A percentile compares a stretch with the other conserved stretches of the same genome.
Evolutionary conservation across 1,284 basidiomycete genomes (phyloP).

Genomic region (Laetiporus sulphureus): DNA sequence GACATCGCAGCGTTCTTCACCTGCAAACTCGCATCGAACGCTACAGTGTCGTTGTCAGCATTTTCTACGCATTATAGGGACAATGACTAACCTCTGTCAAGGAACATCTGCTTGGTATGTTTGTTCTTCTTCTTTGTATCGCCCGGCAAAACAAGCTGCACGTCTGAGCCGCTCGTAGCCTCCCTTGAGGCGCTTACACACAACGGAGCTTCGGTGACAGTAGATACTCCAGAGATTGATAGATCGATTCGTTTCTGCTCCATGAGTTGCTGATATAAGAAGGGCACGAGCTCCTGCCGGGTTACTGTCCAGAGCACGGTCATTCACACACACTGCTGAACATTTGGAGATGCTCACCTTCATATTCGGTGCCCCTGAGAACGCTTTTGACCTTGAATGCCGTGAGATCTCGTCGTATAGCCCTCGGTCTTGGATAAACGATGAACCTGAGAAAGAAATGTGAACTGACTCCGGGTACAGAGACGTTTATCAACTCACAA

Average conservation of each 20-base stretch:
- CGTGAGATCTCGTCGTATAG: conserved; percentile 50
- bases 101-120: conserved; percentile 60
- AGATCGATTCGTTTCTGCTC: conserved; percentile 72
- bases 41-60: conserved; percentile 18
- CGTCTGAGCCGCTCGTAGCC: conserved; percentile 32
- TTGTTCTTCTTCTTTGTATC: conserved; percentile 72
- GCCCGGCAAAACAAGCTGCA: conserved; percentile 60
- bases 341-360: conserved; percentile 38
- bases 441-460: conserved; percentile 46
- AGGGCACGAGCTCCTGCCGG: conserved; percentile 62
- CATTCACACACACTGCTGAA: neutral
- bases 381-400: conserved; percentile 79
- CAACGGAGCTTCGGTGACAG: conserved; percentile 31
- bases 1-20: conserved; percentile 46
- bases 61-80: no score
- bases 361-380: conserved; percentile 66
- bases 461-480: conserved; percentile 1
- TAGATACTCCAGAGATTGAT: conserved; percentile 48
- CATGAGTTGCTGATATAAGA: conserved; percentile 69
- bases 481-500: conserved; percentile 40
- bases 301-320: conserved; percentile 36
- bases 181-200: conserved; percentile 37
- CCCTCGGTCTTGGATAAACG: conserved; percentile 59
- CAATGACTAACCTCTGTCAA: conserved; percentile 53
- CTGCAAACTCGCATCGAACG: conserved; percentile 52